Evolutionary conservation across 2,329 filamentous ascomycete genomes (phyloP).

Genomic region (Talaromyces verruculosus): DNA sequence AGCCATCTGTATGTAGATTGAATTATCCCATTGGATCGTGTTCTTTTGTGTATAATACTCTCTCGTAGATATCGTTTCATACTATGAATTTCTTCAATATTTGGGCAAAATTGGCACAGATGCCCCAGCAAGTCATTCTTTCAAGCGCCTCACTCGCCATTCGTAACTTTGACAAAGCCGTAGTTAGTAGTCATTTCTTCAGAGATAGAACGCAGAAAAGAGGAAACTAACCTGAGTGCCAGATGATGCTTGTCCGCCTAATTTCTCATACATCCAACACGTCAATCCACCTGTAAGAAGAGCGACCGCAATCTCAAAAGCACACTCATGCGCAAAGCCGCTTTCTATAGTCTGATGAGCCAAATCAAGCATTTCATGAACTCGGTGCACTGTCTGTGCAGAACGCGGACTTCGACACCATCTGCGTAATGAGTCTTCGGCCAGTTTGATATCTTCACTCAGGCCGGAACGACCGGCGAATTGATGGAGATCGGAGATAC

Average conservation of each 20-base stretch:
- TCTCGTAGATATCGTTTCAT: background rate
- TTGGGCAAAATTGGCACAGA: background rate
- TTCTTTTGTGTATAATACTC: background rate
- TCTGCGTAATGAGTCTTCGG: conserved; percentile 18
- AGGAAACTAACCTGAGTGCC: conserved; percentile 2
- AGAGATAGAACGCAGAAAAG: background rate
- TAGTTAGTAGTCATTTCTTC: background rate
- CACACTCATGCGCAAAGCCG: conserved; percentile 5
- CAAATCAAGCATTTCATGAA: conserved; percentile 19
- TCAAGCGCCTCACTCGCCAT: background rate
- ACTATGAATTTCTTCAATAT: conserved; percentile 6
- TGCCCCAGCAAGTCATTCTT: conserved; percentile 4
- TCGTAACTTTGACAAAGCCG: background rate
- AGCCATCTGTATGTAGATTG: background rate
- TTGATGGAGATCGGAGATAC: background rate
- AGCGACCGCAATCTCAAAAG: conserved; percentile 19
- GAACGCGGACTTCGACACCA: conserved; percentile 19
- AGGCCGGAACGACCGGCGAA: conserved; percentile 19
- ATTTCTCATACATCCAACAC: conserved; percentile 22
- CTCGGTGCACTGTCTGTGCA: conserved; percentile 8
- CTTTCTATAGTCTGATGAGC: conserved; percentile 16
- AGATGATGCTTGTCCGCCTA: conserved; percentile 12
- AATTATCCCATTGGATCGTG: background rate
- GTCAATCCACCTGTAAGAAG: conserved; percentile 19
- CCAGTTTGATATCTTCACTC: conserved; percentile 20